These are phyloP conservation scores for Cytospora mali DNA, from an alignment of 2,329 filamentous ascomycete genomes.

Conservation along the genomic window DNA sequence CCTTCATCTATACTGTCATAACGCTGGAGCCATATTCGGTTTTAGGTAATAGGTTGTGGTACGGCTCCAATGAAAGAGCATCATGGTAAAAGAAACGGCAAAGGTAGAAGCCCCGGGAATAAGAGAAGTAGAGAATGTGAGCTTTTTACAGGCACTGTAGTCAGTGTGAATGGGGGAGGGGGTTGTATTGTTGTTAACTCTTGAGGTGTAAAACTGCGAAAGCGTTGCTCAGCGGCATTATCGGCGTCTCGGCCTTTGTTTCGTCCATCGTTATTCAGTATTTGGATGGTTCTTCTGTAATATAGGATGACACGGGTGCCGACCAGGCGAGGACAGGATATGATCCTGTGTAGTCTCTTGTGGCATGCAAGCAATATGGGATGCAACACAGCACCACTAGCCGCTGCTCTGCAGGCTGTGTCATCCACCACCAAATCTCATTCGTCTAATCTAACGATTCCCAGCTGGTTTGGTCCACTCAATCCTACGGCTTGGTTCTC, in stretches of 20 bases:
- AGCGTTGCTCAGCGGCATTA: neutral
- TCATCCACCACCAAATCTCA: neutral
- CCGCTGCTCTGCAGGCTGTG: neutral
- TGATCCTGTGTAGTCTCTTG: neutral
- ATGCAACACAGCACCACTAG: neutral
- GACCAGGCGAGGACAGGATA: neutral
- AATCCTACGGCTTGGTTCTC: neutral
- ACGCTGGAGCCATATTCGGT: neutral
- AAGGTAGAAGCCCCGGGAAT: no score
- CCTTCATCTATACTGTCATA: neutral
- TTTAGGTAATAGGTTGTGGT: neutral
- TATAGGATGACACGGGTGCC: neutral
- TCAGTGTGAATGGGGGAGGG: neutral
- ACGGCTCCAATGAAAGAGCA: neutral
- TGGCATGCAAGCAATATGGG: neutral
- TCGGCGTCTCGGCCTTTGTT: neutral
- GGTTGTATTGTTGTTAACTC: neutral
- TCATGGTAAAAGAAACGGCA: no score
- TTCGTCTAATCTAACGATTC: neutral
- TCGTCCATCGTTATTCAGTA: no score
- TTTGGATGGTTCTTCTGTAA: neutral
- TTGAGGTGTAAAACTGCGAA: neutral
- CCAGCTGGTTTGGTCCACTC: neutral
- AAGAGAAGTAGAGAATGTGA: no score
- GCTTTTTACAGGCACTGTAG: no score